Evolutionary conservation across 306 rosid genomes (phyloP).

Genomic region (Argentina anserina): DNA sequence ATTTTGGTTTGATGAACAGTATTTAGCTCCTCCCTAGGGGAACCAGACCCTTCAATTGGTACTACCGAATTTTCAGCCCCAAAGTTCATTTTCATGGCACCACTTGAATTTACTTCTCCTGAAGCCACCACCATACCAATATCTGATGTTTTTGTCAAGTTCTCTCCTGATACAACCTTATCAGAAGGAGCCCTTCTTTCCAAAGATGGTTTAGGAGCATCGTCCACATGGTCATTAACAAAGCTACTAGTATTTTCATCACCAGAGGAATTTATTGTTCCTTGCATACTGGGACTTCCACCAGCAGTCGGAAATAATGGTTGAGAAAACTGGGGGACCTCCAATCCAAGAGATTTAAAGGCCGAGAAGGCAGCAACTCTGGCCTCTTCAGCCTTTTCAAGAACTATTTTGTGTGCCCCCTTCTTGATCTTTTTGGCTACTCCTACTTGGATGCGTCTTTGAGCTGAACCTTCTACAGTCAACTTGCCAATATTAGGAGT

Average conservation of each 20-base stretch:
- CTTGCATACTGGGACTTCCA: conserved; percentile 44
- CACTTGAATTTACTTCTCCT: conserved; percentile 38
- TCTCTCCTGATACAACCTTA: conserved; percentile 28
- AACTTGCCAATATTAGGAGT: conserved; percentile 25
- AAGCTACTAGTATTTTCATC: conserved; percentile 44
- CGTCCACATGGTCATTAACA: conserved; percentile 30
- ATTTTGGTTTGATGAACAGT: conserved; percentile 30
- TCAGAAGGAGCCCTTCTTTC: conserved; percentile 34
- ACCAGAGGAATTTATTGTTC: conserved; percentile 47
- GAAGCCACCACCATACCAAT: conserved; percentile 26
- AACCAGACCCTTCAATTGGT: conserved; percentile 40
- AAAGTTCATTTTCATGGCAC: conserved; percentile 23
- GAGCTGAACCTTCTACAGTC: conserved; percentile 59
- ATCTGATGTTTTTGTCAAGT: conserved; percentile 31
- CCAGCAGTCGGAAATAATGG: conserved; percentile 37
- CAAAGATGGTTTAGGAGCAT: conserved; percentile 20
- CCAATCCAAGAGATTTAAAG: conserved; percentile 78
- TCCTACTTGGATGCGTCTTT: conserved; percentile 68
- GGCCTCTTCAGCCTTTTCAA: conserved; percentile 97
- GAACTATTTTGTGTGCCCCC: conserved; percentile 89
- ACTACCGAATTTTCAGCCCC: conserved; percentile 31
- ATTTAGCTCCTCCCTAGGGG: conserved; percentile 31
- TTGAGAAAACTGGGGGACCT: conserved; percentile 67
- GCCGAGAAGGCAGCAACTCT: conserved; percentile 84
- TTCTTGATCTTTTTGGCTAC: conserved; percentile 91